Percentiles rank a stretch among this genome's conserved stretches.
These are phyloP conservation scores for Solanum piurae DNA, from an alignment of 257 asterid genomes.

Conservation along the genomic window DNA sequence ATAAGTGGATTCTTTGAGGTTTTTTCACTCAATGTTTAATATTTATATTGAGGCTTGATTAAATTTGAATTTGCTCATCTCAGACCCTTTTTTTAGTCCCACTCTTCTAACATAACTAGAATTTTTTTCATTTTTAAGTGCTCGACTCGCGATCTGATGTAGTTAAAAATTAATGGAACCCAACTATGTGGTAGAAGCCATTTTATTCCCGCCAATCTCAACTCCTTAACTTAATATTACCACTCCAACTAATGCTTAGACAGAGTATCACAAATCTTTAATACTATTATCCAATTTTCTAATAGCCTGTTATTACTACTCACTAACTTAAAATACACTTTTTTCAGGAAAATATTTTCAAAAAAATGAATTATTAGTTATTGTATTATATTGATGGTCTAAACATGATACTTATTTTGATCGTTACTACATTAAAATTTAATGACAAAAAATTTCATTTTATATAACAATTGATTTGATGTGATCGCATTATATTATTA, in stretches of 20 bases:
- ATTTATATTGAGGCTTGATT: not conserved
- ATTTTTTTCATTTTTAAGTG: not conserved
- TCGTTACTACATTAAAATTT: not conserved
- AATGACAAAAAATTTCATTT: not conserved
- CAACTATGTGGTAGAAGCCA: too few relatives aligned
- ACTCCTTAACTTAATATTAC: not conserved
- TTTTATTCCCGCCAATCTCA: not conserved
- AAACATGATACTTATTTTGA: not conserved
- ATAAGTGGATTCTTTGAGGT: too few relatives aligned
- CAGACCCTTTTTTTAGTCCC: too few relatives aligned
- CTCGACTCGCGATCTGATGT: not conserved
- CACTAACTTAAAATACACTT: not conserved
- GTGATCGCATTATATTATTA: too few relatives aligned
- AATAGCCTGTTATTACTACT: not conserved
- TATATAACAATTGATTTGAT: too few relatives aligned
- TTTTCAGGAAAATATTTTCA: not conserved
- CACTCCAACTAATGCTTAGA: not conserved
- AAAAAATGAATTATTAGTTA: not conserved
- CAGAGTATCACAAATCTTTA: not conserved
- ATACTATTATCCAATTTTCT: not conserved
- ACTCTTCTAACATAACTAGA: not conserved
- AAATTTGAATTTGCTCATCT: not conserved
- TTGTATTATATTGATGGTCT: too few relatives aligned
- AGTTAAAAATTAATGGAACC: too few relatives aligned
- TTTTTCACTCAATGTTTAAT: too few relatives aligned